Evolutionary conservation across 306 rosid genomes (phyloP).

Genomic region (Dalbergia cultrata): DNA sequence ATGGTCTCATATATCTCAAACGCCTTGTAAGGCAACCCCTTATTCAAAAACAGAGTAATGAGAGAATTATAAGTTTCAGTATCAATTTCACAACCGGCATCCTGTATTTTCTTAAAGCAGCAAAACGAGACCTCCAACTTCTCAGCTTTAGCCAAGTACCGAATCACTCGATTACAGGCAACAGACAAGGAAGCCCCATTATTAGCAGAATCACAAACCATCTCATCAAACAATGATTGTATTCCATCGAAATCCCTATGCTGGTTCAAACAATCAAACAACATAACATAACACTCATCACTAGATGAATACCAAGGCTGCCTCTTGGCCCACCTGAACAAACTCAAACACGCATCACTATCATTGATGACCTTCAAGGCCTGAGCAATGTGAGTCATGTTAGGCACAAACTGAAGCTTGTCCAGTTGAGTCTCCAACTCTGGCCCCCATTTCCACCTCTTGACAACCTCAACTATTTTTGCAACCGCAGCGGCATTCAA

Average conservation of each 20-base stretch:
- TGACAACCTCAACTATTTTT: slow-evolving; percentile 85
- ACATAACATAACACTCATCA: slow-evolving; percentile 74
- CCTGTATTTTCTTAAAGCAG: slow-evolving; percentile 85
- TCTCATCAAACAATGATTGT: slow-evolving; percentile 82
- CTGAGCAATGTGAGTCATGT: slow-evolving; percentile 77
- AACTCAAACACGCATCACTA: slow-evolving; percentile 72
- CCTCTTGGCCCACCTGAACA: slow-evolving; percentile 94
- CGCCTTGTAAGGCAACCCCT: slow-evolving; percentile 93
- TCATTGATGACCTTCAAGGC: slow-evolving; percentile 74
- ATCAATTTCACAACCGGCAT: slow-evolving; percentile 71
- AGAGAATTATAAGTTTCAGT: slow-evolving; percentile 82
- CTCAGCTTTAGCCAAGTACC: slow-evolving; percentile 87
- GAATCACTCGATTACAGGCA: slow-evolving; percentile 81
- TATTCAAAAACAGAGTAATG: slow-evolving; percentile 77
- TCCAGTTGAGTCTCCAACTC: slow-evolving; percentile 94
- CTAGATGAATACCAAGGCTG: slow-evolving; percentile 80
- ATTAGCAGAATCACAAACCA: slow-evolving; percentile 72
- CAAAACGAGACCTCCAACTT: slow-evolving; percentile 87
- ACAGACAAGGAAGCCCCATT: slow-evolving; percentile 56
- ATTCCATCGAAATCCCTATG: slow-evolving; percentile 80
- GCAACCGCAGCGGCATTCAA: slow-evolving; percentile 84
- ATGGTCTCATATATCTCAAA: slow-evolving; percentile 93
- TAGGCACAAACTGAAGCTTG: slow-evolving; percentile 84
- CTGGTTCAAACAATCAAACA: slow-evolving; percentile 81
- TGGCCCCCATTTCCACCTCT: slow-evolving; percentile 99